Conservation (phyloP, 148 eudicot genomes). For the Cornus kousa region DNA sequence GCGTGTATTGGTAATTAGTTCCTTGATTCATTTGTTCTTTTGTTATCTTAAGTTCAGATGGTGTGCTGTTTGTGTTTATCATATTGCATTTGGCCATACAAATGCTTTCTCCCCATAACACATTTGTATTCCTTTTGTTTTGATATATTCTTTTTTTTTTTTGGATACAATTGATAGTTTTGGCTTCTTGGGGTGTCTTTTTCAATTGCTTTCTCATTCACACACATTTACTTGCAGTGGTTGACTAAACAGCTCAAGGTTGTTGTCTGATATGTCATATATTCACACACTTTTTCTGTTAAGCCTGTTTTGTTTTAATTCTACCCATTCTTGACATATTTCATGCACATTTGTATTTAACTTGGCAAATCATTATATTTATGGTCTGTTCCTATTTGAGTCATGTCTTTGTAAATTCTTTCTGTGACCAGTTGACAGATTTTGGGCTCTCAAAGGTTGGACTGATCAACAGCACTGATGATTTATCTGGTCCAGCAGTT, state of each 20-base stretch:
- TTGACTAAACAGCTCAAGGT: too few relatives aligned
- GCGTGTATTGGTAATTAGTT: background rate
- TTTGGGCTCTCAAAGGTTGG: slow-evolving; percentile 99
- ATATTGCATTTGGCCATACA: background rate
- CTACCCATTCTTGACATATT: background rate
- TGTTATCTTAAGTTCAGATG: background rate
- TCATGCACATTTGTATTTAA: background rate
- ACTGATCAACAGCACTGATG: slow-evolving; percentile 99
- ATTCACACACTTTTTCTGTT: background rate
- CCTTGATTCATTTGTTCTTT: background rate
- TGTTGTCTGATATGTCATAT: too few relatives aligned
- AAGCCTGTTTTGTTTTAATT: background rate
- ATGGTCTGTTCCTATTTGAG: background rate
- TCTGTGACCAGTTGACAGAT: slow-evolving; percentile 74
- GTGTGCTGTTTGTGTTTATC: background rate
- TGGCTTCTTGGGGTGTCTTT: background rate
- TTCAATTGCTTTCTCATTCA: background rate
- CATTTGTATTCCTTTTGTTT: background rate
- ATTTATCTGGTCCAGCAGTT: slow-evolving; percentile 91
- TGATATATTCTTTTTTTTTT: too few relatives aligned
- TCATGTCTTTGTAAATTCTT: slow-evolving; percentile 9
- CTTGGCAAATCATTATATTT: background rate
- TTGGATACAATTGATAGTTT: background rate
- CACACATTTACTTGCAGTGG: background rate
- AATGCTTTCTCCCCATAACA: background rate